These are phyloP conservation scores for Rhazya stricta DNA, from an alignment of 257 asterid genomes.

Conservation along the genomic window DNA sequence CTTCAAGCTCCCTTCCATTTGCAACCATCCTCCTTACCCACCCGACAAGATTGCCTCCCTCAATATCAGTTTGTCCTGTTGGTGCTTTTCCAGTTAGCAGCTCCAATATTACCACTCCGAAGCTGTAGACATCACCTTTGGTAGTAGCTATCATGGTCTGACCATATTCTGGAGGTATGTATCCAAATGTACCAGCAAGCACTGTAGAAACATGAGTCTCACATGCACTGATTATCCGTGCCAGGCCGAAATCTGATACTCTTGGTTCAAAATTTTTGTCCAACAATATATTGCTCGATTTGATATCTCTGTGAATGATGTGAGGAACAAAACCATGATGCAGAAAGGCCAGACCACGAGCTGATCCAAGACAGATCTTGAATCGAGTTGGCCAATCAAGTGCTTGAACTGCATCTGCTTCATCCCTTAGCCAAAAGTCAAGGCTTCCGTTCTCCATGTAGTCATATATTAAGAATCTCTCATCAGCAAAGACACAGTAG, in stretches of 20 bases:
- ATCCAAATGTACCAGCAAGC: conserved; percentile 80
- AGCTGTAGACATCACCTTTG: conserved; percentile 77
- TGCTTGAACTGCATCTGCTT: conserved; percentile 27
- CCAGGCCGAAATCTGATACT: conserved; percentile 78
- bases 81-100: conserved; percentile 65
- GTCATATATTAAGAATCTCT: conserved; percentile 57
- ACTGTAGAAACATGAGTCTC: conserved; percentile 71
- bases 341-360: conserved; percentile 63
- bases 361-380: conserved; percentile 68
- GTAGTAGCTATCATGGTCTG: conserved; percentile 73
- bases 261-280: conserved; percentile 51
- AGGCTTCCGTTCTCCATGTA: conserved; percentile 90
- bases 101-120: conserved; percentile 84
- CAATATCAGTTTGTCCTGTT: conserved; percentile 66
- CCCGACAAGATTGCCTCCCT: conserved; percentile 87
- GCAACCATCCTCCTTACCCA: conserved; percentile 73
- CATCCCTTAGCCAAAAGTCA: conserved; percentile 56
- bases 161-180: conserved; percentile 85
- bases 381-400: conserved; percentile 68
- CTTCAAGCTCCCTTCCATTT: conserved; percentile 37
- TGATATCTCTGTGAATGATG: conserved; percentile 76
- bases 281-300: conserved; percentile 67
- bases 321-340: conserved; percentile 82
- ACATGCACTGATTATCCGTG: conserved; percentile 72
- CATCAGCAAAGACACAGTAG: conserved; percentile 59